A percentile compares a stretch with the other conserved stretches of the same genome.
Evolutionary conservation across 805 yeast species (phyloP).

Genomic region (Huiozyma naganishii): DNA sequence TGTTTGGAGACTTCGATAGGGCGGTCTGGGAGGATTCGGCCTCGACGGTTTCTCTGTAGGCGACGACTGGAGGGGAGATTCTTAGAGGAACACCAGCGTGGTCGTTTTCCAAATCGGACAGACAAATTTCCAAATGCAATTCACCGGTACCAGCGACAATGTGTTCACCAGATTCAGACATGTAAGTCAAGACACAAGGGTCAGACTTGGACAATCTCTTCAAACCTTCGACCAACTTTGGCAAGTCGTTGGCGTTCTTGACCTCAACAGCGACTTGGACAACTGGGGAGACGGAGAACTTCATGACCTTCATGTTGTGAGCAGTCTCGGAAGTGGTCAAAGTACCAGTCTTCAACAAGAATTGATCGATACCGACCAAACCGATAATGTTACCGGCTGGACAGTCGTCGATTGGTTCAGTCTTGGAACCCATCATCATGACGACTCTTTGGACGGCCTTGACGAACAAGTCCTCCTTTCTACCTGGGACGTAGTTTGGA

Average conservation of each 20-base stretch:
- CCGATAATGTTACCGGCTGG: slow-evolving; percentile 99
- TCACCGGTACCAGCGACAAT: slow-evolving; percentile 99
- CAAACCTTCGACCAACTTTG: slow-evolving; percentile 99
- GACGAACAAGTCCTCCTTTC: slow-evolving; percentile 93
- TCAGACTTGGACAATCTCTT: slow-evolving; percentile 99
- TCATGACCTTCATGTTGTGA: slow-evolving; percentile 99
- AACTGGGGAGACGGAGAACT: slow-evolving; percentile 99
- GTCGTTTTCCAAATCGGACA: slow-evolving; percentile 90
- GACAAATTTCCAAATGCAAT: slow-evolving; percentile 97
- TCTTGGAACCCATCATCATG: slow-evolving; percentile 98
- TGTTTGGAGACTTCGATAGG: slow-evolving; percentile 98
- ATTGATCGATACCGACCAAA: slow-evolving; percentile 99
- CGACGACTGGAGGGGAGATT: slow-evolving; percentile 94
- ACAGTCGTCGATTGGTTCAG: slow-evolving; percentile 97
- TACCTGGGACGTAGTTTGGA: slow-evolving; percentile 98
- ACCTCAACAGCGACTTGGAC: slow-evolving; percentile 99
- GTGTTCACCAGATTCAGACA: slow-evolving; percentile 96
- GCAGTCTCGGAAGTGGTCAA: slow-evolving; percentile 92
- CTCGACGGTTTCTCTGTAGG: slow-evolving; percentile 97
- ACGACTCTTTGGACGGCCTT: slow-evolving; percentile 99
- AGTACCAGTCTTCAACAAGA: slow-evolving; percentile 98
- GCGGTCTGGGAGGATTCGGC: slow-evolving; percentile 92
- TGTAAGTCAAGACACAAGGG: slow-evolving; percentile 89
- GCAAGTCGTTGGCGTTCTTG: slow-evolving; percentile 98
- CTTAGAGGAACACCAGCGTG: slow-evolving; percentile 99